Percentiles rank a stretch among this genome's conserved stretches.
These are phyloP conservation scores for Lactifluus piperatus DNA, from an alignment of 768 basidiomycete species.

Conservation along the genomic window DNA sequence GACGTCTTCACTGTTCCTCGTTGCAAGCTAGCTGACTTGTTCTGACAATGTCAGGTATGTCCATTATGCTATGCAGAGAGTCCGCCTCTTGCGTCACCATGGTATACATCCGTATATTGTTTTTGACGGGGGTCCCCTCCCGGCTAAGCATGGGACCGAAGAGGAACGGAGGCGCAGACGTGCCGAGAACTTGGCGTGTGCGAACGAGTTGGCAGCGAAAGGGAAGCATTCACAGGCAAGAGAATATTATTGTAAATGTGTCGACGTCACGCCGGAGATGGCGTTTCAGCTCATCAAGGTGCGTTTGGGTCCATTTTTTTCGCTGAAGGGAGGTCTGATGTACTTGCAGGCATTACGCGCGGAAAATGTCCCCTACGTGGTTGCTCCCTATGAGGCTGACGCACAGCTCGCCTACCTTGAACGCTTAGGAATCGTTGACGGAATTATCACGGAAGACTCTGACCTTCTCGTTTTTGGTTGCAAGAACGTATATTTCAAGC, in stretches of 20 bases:
- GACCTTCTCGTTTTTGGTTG: constrained; percentile 98
- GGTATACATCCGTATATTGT: constrained; percentile 86
- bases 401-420: constrained; percentile 94
- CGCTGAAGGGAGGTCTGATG: not conserved
- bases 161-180: constrained; percentile 66
- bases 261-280: constrained; percentile 97
- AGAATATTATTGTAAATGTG: constrained; percentile 80
- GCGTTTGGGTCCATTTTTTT: constrained; percentile 4
- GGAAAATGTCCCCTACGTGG: constrained; percentile 75
- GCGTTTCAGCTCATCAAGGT: constrained; percentile 97
- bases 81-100: constrained; percentile 78
- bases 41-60: constrained; percentile 74
- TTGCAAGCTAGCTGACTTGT: not conserved
- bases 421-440: constrained; percentile 70
- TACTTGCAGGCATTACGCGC: constrained; percentile 65
- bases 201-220: constrained; percentile 62
- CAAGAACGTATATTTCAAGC: constrained; percentile 84
- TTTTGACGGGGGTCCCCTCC: constrained; percentile 92
- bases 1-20: not conserved
- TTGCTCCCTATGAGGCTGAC: constrained; percentile 98
- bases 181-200: constrained; percentile 67
- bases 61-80: constrained; percentile 89
- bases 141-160: constrained; percentile 90
- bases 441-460: constrained; percentile 94
- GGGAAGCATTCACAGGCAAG: constrained; percentile 77